Evolutionary conservation across 1,284 basidiomycete species (phyloP), one percentile per base, ranked within the genome.

Genomic region (Ceratobasidium sp.): DNA sequence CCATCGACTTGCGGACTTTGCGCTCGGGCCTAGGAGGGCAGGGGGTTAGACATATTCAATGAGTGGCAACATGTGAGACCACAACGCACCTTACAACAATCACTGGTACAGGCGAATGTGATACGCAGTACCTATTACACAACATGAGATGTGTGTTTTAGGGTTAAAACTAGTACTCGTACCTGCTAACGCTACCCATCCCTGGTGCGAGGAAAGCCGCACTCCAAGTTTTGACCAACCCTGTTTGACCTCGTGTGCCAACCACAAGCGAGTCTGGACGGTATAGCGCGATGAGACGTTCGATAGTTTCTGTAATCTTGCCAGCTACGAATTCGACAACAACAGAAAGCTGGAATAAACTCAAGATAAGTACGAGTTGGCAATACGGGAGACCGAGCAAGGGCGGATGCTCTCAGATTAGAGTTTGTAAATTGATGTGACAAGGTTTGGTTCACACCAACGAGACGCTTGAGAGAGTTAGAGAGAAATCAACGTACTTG

Each of bases 311-410:
- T 0, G 94, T 93, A 6, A 98, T 89, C 75, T 90, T 91, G 41
- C 97, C 97, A 0, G 95, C 93, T 49, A 98, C 93, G 79, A 94
- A 96, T 83, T 98, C 97, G 72, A 98, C 89, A 61, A 98, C 92
- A 75, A 98, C 88, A 0, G 93, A 96, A 43, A 98, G 88, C 91
- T 94, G 76, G 18, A 38, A 38, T 11, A 38, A 5, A 38, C 4
- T 38, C 35, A 38, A 38, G 50, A 46, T 52, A 57, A 16, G 28
- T 26, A 50, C 38, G 43, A n/a, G 46, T 32, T 14, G 57, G 14
- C 18, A n/a, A 14, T 9, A 54, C 30, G 35, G 38, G 6, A 5
- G 21, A 35, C 26, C 4, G 3, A 52, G 0, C 21, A 44, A 18
- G 50, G 16, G 16, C 67, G 30, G n/a, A n/a, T 38, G 4, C 35